Base-by-base conservation (phyloP, 225 moss, liverwort and hornwort species). In the Takakia lepidozioides region DNA sequence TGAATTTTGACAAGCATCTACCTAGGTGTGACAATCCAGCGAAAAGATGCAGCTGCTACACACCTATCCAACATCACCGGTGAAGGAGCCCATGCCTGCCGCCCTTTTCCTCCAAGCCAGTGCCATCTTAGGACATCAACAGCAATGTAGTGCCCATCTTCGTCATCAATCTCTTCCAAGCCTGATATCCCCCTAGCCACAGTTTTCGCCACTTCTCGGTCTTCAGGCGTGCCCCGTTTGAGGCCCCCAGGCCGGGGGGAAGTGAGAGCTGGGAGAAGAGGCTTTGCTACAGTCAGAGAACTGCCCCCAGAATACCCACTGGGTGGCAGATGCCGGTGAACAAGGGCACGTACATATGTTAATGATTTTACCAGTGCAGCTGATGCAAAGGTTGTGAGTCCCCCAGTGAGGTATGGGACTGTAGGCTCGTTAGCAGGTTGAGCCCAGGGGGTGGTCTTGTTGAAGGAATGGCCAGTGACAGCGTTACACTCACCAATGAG, bases 61-160 rank as follows among this genome's bases (percentile, higher is more conserved):
- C 56, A 90, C 95, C 90, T 98, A 65, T 87, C 98, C 76, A 91
- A 69, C 98, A 98, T 98, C 13, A 91, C 90, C 29, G 98, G 87
- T 45, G 98, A 98, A 23, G 98, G 98, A 39, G 78, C 85, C 98
- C 98, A 98, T 19, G 73, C 73, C 50, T 77, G 82, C 78, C 81
- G 87, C 36, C 84, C 82, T 52, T 73, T 85, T 48, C 73, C 69
- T 38, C 91, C 83, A 59, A 80, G 78, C 98, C 98, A 98, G 50
- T 80, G 85, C 98, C 98, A 87, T 52, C 78, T 78, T 43, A 98
- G 56, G 7, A 98, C 71, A 74, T 98, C 85, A 43, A 83, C 71
- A 46, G 91, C 78, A 67, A 98, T 78, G 49, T 76, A 98, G 14
- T 66, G 73, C 48, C 43, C 51, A 59, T 91, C 59, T 56, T 81